A percentile compares a stretch with the other conserved stretches of the same genome.
phyloP scores from a whole-genome alignment of 208 protist genomes.

The Novymonas esmeraldas region DNA sequence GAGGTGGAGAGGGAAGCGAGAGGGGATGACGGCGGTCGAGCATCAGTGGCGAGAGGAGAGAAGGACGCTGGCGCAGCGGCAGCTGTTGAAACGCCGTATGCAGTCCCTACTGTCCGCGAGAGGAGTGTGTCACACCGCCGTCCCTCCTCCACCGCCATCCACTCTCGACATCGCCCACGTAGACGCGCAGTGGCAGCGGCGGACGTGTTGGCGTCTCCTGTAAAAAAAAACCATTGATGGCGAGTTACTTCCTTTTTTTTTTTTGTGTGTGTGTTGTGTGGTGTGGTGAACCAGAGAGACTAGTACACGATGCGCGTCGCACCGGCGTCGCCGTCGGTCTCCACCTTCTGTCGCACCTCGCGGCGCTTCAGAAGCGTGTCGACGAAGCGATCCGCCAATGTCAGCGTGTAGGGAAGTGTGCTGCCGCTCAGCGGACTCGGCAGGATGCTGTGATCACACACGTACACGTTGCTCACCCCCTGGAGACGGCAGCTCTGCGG shows the following conservation, averaged over 20 bases:
- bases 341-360: constrained; percentile 42
- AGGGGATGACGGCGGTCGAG: not conserved
- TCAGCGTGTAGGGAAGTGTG: constrained; percentile 70
- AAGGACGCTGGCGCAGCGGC: not conserved
- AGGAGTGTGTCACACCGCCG: no score
- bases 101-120: no score
- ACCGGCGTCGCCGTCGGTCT: constrained; percentile 27
- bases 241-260: no score
- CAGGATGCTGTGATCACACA: constrained; percentile 77
- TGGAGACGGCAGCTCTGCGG: constrained; percentile 56
- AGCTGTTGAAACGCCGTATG: not conserved
- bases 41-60: not conserved
- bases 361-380: constrained; percentile 63
- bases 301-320: constrained; percentile 74
- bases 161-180: no score
- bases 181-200: not conserved
- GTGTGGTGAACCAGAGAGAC: not conserved
- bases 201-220: not conserved
- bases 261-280: not conserved
- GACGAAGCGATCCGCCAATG: constrained; percentile 63
- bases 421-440: constrained; percentile 50
- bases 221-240: no score
- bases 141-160: no score
- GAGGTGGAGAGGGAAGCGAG: not conserved
- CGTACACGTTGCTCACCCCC: constrained; percentile 67